These are phyloP conservation scores for Colletotrichum abscissum DNA, from an alignment of 2,329 filamentous ascomycete genomes.

Conservation along the genomic window DNA sequence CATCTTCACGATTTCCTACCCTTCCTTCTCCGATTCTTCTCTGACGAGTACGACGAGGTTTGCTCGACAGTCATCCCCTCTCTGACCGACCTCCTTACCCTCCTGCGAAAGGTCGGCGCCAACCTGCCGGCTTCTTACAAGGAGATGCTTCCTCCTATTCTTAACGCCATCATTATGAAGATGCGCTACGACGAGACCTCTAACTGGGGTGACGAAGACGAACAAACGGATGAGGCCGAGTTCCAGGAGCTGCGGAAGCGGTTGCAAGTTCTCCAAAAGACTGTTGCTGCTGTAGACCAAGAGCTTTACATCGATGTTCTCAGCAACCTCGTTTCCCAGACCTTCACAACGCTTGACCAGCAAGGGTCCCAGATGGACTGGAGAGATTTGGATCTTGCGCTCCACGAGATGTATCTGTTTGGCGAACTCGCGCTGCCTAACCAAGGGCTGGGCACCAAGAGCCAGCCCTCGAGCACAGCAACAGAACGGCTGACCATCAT, in stretches of 20 bases:
- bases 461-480: constrained; percentile 81
- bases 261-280: constrained; percentile 91
- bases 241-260: constrained; percentile 95
- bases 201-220: constrained; percentile 92
- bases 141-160: constrained; percentile 86
- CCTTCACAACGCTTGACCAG: constrained; percentile 83
- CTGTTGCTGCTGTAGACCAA: constrained; percentile 90
- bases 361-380: constrained; percentile 84
- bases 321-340: constrained; percentile 87
- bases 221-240: constrained; percentile 95
- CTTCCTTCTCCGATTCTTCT: constrained; percentile 91
- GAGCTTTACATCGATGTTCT: constrained; percentile 88
- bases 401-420: constrained; percentile 96
- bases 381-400: constrained; percentile 92
- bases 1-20: constrained; percentile 87
- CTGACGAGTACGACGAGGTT: constrained; percentile 97
- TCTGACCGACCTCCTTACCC: constrained; percentile 90
- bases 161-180: constrained; percentile 93
- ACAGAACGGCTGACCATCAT: constrained; percentile 87
- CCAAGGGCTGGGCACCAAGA: constrained; percentile 87
- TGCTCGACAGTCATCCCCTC: constrained; percentile 96
- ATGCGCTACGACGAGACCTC: constrained; percentile 98
- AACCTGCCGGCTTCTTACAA: constrained; percentile 79
- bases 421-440: constrained; percentile 93
- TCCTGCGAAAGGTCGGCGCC: constrained; percentile 80